These are phyloP conservation scores for Tylopilus subfusipes DNA, from an alignment of 768 basidiomycete species.

Conservation along the genomic window DNA sequence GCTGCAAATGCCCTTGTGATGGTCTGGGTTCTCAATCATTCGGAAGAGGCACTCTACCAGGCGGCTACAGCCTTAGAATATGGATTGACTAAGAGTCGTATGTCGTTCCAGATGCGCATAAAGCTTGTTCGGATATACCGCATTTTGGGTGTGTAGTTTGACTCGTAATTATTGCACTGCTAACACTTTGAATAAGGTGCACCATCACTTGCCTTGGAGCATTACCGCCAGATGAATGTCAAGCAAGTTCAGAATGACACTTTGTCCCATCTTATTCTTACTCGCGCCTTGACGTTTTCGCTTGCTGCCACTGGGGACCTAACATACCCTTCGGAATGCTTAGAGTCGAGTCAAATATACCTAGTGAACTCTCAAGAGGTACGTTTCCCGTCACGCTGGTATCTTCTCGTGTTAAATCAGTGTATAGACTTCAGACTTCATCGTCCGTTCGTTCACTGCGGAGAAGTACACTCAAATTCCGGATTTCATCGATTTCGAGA, in stretches of 20 bases:
- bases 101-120: constrained; percentile 75
- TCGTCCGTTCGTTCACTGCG: constrained; percentile 69
- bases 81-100: constrained; percentile 66
- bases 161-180: neutral
- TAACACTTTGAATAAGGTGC: constrained; percentile 49
- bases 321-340: constrained; percentile 68
- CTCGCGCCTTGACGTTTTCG: constrained; percentile 77
- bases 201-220: constrained; percentile 67
- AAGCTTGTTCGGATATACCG: constrained; percentile 80
- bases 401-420: constrained; percentile 3
- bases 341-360: constrained; percentile 81
- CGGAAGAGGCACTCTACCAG: constrained; percentile 57
- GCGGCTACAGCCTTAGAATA: constrained; percentile 70
- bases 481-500: constrained; percentile 80
- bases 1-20: constrained; percentile 65
- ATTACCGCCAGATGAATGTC: constrained; percentile 72
- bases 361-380: constrained; percentile 78
- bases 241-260: constrained; percentile 91
- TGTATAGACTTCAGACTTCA: constrained; percentile 74
- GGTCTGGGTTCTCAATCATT: constrained; percentile 54
- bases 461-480: constrained; percentile 91
- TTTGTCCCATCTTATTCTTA: constrained; percentile 76
- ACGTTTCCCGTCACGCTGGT: constrained; percentile 10
- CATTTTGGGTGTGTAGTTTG: constrained; percentile 55
- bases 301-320: constrained; percentile 72